Evolutionary conservation across 805 yeast species (phyloP).

Genomic region (Yarrowia sp.): DNA sequence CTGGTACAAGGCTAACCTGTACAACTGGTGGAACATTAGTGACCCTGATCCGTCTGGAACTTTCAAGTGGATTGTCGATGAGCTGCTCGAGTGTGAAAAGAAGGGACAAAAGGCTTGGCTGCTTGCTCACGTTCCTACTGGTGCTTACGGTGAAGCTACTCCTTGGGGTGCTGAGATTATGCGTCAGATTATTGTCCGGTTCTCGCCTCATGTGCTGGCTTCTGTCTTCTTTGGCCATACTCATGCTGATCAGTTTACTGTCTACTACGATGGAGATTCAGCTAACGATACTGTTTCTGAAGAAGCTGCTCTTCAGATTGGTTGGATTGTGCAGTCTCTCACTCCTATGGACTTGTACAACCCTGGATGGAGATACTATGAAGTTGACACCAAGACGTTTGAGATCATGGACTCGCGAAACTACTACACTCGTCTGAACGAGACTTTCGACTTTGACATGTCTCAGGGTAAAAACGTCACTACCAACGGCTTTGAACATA

Average conservation of each 20-base stretch:
- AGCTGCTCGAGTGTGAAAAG: conserved; percentile 57
- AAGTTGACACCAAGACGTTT: conserved; percentile 60
- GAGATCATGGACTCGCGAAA: conserved; percentile 59
- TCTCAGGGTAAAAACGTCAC: not conserved
- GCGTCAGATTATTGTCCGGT: conserved; percentile 58
- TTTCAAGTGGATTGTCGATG: conserved; percentile 58
- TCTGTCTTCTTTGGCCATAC: conserved; percentile 70
- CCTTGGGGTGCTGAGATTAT: conserved; percentile 60
- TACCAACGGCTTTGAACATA: not conserved
- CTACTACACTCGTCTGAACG: conserved; percentile 56
- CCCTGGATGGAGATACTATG: conserved; percentile 72
- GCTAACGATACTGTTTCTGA: conserved; percentile 33
- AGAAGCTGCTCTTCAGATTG: conserved; percentile 45
- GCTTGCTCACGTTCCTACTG: conserved; percentile 69
- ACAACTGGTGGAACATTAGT: conserved; percentile 48
- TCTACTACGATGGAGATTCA: conserved; percentile 46
- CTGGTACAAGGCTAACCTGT: conserved; percentile 62
- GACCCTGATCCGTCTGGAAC: conserved; percentile 63
- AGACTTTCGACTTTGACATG: conserved; percentile 41
- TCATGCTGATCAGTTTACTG: conserved; percentile 63
- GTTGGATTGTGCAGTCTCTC: conserved; percentile 65
- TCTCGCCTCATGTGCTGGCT: conserved; percentile 66
- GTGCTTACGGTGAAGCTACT: conserved; percentile 42
- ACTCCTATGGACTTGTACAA: conserved; percentile 60
- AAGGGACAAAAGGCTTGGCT: conserved; percentile 66